A percentile compares a stretch with the other conserved stretches of the same genome.
These are phyloP conservation scores for Proliferodiscus dingleyae DNA, from an alignment of 2,329 filamentous ascomycete species.

Conservation along the genomic window DNA sequence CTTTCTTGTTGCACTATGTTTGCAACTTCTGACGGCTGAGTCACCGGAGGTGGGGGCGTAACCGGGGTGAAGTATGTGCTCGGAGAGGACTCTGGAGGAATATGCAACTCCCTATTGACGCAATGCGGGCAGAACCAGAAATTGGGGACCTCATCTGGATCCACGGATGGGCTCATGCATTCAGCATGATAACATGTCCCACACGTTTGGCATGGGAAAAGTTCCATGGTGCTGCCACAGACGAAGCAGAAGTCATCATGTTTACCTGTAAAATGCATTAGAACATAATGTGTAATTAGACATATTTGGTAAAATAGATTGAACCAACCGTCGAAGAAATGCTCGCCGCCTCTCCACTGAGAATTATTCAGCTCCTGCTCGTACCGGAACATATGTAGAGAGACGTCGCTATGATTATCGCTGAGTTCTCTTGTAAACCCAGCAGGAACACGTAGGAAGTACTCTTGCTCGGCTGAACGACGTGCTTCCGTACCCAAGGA, in stretches of 20 bases:
- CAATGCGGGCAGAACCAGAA: constrained; percentile 25
- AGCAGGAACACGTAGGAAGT: background rate
- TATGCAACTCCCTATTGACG: constrained; percentile 13
- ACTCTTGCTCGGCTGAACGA: background rate
- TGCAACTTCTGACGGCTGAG: background rate
- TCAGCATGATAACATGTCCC: constrained; percentile 15
- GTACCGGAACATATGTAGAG: background rate
- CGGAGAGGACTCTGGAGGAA: constrained; percentile 8
- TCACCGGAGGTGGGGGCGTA: background rate
- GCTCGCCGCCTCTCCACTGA: constrained; percentile 9
- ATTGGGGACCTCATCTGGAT: constrained; percentile 10
- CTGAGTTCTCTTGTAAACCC: background rate
- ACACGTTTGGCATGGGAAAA: constrained; percentile 19
- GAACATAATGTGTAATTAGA: background rate
- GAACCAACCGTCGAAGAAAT: constrained; percentile 7
- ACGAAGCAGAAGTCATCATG: constrained; percentile 21
- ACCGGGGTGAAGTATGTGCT: constrained; percentile 4
- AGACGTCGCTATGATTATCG: background rate
- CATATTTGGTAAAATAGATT: background rate
- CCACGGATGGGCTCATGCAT: constrained; percentile 19
- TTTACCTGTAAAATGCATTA: constrained; percentile 5
- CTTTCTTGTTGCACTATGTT: background rate
- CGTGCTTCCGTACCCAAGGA: background rate
- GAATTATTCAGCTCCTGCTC: background rate
- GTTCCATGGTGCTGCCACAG: constrained; percentile 15